Evolutionary conservation across 257 asterid species (phyloP).

Genomic region (Solanum chmielewskii): DNA sequence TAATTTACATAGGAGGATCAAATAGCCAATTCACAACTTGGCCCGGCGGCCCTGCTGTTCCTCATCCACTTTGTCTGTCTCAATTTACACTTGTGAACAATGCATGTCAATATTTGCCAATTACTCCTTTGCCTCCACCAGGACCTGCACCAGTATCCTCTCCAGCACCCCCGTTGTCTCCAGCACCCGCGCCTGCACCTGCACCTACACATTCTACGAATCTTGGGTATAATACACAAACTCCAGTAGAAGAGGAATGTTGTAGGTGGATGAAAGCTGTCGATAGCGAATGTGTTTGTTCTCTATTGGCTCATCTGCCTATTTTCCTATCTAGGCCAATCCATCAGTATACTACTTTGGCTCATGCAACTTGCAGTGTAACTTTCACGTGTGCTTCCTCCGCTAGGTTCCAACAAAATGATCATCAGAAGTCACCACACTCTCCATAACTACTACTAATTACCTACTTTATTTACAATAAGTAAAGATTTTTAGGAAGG

Average conservation of each 20-base stretch:
- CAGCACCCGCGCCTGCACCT: conserved; percentile 13
- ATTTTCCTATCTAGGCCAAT: conserved; percentile 48
- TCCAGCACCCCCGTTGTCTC: conserved; percentile 5
- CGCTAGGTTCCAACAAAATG: neutral
- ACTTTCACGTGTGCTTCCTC: conserved; percentile 42
- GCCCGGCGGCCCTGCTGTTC: neutral
- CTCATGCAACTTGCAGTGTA: conserved; percentile 33
- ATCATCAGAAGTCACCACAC: neutral
- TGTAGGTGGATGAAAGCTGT: conserved; percentile 52
- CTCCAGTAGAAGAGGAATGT: conserved; percentile 31
- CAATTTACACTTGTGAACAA: conserved; percentile 48
- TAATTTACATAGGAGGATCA: conserved; percentile 13
- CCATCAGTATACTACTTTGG: conserved; percentile 43
- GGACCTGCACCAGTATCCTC: neutral
- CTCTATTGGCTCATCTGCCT: conserved; percentile 44
- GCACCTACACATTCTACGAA: neutral
- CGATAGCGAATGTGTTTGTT: conserved; percentile 57
- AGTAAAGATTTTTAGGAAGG: neutral
- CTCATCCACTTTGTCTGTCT: conserved; percentile 40
- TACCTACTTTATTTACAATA: neutral
- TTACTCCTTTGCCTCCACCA: conserved; percentile 25
- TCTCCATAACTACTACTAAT: neutral
- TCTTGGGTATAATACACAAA: neutral
- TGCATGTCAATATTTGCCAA: conserved; percentile 51
- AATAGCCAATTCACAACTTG: conserved; percentile 27